These are phyloP conservation scores for Aspergillus tamarii DNA, from an alignment of 2,329 filamentous ascomycete species.

Conservation along the genomic window DNA sequence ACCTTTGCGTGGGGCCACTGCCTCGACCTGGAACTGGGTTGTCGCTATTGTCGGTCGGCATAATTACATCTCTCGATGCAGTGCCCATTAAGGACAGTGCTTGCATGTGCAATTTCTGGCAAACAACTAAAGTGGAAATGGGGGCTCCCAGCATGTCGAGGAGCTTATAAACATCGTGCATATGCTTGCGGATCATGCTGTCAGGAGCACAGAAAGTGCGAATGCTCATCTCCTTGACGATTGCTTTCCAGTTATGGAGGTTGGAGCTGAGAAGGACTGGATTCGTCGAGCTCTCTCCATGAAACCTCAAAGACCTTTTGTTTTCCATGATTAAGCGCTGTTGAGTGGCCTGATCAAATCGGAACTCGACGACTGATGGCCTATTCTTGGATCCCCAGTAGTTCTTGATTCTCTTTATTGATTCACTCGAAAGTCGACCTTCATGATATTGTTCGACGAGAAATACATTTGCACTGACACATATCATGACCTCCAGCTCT, in stretches of 20 bases:
- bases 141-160: slow-evolving; percentile 54
- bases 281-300: slow-evolving; percentile 46
- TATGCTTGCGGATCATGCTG: slow-evolving; percentile 52
- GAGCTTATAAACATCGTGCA: slow-evolving; percentile 53
- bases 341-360: slow-evolving; percentile 57
- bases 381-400: slow-evolving; percentile 52
- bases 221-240: slow-evolving; percentile 52
- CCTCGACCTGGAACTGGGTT: not conserved
- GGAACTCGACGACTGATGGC: slow-evolving; percentile 54
- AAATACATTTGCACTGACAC: slow-evolving; percentile 48
- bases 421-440: slow-evolving; percentile 43
- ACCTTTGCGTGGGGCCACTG: not conserved
- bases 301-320: slow-evolving; percentile 50
- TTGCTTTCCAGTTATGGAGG: slow-evolving; percentile 53
- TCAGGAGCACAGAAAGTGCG: slow-evolving; percentile 57
- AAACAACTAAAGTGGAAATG: slow-evolving; percentile 40
- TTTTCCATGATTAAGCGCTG: slow-evolving; percentile 52
- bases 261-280: slow-evolving; percentile 48
- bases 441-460: slow-evolving; percentile 46
- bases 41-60: slow-evolving; percentile 8
- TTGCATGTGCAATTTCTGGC: slow-evolving; percentile 42
- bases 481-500: slow-evolving; percentile 51
- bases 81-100: slow-evolving; percentile 37
- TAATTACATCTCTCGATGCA: slow-evolving; percentile 29
- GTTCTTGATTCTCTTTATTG: slow-evolving; percentile 41